These are phyloP conservation scores for barley (Hordeum vulgare) DNA, from an alignment of 176 grass and related monocot genomes.

Conservation along the genomic window DNA sequence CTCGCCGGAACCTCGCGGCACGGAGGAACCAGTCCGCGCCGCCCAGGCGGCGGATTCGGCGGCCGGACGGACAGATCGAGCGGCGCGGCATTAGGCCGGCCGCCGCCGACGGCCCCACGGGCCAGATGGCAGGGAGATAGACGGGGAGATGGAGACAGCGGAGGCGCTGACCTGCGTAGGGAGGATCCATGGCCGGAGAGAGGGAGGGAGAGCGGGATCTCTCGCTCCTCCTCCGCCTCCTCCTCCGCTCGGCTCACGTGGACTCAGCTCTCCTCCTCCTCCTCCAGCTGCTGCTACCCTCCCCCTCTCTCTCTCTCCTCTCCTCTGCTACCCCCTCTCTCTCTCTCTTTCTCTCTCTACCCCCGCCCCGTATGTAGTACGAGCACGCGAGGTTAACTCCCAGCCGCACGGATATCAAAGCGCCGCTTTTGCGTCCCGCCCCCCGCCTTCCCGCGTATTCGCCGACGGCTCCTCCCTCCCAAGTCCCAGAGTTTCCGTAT, in stretches of 20 bases:
- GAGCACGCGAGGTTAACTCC: slow-evolving; percentile 17
- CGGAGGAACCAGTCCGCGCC: background rate
- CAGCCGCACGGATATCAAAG: slow-evolving; percentile 28
- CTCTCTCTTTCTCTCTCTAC: background rate
- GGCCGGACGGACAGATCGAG: slow-evolving; percentile 23
- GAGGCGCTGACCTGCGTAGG: slow-evolving; percentile 29
- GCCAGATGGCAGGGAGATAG: background rate
- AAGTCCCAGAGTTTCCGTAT: too few relatives aligned
- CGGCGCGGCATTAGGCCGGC: background rate
- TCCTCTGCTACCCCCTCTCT: background rate
- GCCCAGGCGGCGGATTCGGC: background rate
- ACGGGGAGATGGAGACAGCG: too few relatives aligned
- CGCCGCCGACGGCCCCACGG: background rate
- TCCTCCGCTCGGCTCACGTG: slow-evolving; percentile 23
- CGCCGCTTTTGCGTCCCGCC: background rate
- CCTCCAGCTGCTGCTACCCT: background rate
- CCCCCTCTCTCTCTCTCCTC: background rate
- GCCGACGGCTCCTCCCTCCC: too few relatives aligned
- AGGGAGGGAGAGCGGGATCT: background rate
- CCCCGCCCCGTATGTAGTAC: background rate
- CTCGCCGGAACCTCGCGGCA: background rate
- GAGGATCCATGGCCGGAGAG: slow-evolving; percentile 39
- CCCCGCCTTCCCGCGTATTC: slow-evolving; percentile 1
- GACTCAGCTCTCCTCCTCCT: slow-evolving; percentile 11
- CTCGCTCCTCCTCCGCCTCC: background rate